Base-by-base conservation (phyloP, 441 rosid genomes). In the Theobroma grandiflorum region DNA sequence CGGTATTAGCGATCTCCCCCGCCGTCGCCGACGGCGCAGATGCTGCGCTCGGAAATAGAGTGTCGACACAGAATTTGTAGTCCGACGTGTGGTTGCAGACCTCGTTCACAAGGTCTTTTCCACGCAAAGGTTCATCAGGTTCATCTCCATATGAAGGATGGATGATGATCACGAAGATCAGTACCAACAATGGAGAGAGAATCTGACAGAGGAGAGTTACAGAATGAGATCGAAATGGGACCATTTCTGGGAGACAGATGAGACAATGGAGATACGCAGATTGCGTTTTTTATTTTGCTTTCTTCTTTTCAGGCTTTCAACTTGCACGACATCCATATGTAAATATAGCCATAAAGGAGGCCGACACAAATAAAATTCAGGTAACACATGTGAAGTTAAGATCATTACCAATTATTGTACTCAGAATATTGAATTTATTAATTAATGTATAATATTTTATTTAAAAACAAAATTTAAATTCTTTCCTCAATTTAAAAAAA, bases 71-170 rank as follows among this genome's bases (percentile, higher is more conserved):
- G 5, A 37, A 73, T 37, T 20, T 16, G 2, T 12, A 7, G 65
- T 12, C 15, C 20, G 76, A 73, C 9, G 76, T 55, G 64, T 11
- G 35, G 47, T 31, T 42, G 76, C 76, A 73, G 55, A 73, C 3
- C 37, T 10, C 3, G 6, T 14, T 7, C 20, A 55, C 45, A 0
- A 55, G 65, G 6, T 26, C 35, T 57, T 0, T 3, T 12, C 50
- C 65, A 6, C 4, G 26, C 64, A 55, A 37, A 2, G 66, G 40
- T 35, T 22, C 5, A 18, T 6, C 10, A 1, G 45, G 5, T 6
- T 58, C 12, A 12, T n/a, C 64, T 55, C 37, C 76, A 14, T 38
- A 20, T 0, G 76, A 73, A 63, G n/a, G 50, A 14, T n/a, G 65
- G 65, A 53, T 38, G 65, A 38, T 6, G 50, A 53, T 22, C 33